Base-by-base conservation (phyloP, 2,329 filamentous ascomycete species). In the Colletotrichum sp. region DNA sequence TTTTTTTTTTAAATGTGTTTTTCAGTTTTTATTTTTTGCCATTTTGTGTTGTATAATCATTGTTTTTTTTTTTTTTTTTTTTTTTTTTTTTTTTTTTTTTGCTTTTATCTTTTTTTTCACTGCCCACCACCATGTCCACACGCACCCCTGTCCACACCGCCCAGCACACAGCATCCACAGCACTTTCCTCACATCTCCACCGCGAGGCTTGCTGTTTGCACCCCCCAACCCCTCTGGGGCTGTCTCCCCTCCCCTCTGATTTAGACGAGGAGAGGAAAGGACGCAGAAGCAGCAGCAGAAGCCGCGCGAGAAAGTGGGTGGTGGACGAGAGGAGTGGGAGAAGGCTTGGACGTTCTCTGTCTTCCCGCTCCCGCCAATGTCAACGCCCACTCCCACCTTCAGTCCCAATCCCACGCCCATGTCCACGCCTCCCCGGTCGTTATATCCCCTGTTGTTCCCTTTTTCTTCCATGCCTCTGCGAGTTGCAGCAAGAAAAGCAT, bases 391-490 rank as follows among this genome's bases (percentile, higher is more conserved):
- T 32, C 58, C 28, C 30, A 32, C 58, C 58, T 21, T 34, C 43
- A 48, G n/a, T 48, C 43, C 43, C 43, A 48, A 21, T 48, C 43
- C 18, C 43, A 48, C 43, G 43, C 43, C 43, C 43, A 48, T 48
- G 43, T 36, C 48, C 61, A 73, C 73, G 69, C 73, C 68, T 60
- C 52, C 73, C 73, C 64, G 56, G 73, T 75, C 70, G 73, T 67
- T 75, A 75, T 72, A 75, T 75, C 73, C 73, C 73, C 69, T 75
- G 73, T 72, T 62, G 64, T 48, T 68, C 69, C 69, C 69, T 64
- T 56, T 68, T 71, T 55, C 60, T 66, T 73, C 64, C 65, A 66
- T 56, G 43, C 69, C 56, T 75, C 61, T 75, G 73, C 73, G n/a
- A 73, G 73, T 75, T 58, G 69, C 70, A 73, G 73, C 26, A 73